Conservation (phyloP, 2,329 filamentous ascomycete species). For the Amylocarpus encephaloides region DNA sequence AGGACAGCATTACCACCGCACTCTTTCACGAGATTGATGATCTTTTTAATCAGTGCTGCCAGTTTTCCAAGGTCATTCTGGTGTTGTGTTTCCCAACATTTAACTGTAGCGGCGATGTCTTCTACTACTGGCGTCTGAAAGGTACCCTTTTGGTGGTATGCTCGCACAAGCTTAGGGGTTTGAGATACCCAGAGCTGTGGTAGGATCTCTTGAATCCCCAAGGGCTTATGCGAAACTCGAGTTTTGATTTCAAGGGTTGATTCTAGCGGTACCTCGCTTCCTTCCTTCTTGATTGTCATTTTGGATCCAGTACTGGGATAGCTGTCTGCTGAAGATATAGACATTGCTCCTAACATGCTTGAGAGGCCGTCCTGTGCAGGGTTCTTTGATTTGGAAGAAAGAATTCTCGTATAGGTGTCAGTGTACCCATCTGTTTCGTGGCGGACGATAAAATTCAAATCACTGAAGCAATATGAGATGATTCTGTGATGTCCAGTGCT, state of each 20-base stretch:
- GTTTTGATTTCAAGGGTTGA: conserved; percentile 43
- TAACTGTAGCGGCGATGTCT: too few species aligned
- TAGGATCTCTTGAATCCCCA: conserved; percentile 34
- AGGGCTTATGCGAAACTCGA: conserved; percentile 29
- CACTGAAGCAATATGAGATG: conserved; percentile 39
- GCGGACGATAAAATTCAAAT: conserved; percentile 37
- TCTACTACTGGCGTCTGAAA: conserved; percentile 34
- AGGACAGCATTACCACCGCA: background rate
- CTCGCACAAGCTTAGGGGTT: conserved; percentile 41
- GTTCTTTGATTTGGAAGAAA: conserved; percentile 3
- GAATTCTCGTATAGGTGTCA: conserved; percentile 2
- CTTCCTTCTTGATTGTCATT: conserved; percentile 31
- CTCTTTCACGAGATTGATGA: background rate
- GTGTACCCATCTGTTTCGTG: conserved; percentile 40
- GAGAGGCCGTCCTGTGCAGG: conserved; percentile 23
- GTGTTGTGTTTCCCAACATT: conserved; percentile 34
- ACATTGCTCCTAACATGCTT: conserved; percentile 23
- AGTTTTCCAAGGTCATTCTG: conserved; percentile 30
- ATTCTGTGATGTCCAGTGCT: conserved; percentile 43
- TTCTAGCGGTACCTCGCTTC: conserved; percentile 29
- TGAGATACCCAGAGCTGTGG: conserved; percentile 42
- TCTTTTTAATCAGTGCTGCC: conserved; percentile 9
- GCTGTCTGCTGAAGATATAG: too few species aligned
- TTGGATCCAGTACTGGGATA: conserved; percentile 20
- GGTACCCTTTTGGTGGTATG: conserved; percentile 35